A percentile compares a stretch with the other conserved stretches of the same genome.
Evolutionary conservation across 179 eudicot genomes (phyloP).

Genomic region (Pouteria campechiana): DNA sequence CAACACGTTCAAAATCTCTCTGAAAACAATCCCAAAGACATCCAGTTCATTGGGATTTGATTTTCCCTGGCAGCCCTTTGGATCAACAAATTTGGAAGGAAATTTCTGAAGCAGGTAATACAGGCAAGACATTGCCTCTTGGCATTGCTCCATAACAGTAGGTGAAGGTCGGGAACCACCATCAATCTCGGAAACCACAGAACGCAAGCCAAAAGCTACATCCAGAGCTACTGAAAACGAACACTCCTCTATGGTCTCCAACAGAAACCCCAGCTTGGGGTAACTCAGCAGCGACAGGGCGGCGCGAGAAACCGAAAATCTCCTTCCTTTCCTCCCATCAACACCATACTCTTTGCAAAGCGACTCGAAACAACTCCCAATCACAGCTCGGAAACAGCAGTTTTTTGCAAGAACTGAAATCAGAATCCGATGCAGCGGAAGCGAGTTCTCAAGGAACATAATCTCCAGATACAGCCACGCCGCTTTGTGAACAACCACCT

Average conservation of each 20-base stretch:
- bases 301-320: constrained; percentile 74
- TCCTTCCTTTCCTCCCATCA: constrained; percentile 33
- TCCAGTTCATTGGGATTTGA: neutral
- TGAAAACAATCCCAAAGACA: constrained; percentile 34
- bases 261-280: constrained; percentile 73
- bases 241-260: constrained; percentile 63
- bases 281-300: constrained; percentile 85
- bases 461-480: constrained; percentile 58
- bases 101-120: constrained; percentile 88
- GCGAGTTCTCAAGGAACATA: constrained; percentile 70
- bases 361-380: constrained; percentile 38
- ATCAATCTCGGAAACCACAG: constrained; percentile 41
- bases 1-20: constrained; percentile 34
- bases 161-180: constrained; percentile 71
- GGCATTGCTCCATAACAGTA: constrained; percentile 89
- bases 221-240: constrained; percentile 63
- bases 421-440: constrained; percentile 57
- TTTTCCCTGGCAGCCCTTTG: neutral
- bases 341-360: constrained; percentile 70
- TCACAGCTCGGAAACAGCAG: constrained; percentile 22
- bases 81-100: constrained; percentile 36
- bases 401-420: constrained; percentile 51
- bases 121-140: constrained; percentile 81
- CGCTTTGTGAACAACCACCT: constrained; percentile 20
- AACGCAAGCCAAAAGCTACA: constrained; percentile 44